A percentile compares a stretch with the other conserved stretches of the same genome.
Conservation (phyloP, 2,329 filamentous ascomycete species). For the Teratosphaeria epicoccoides region DNA sequence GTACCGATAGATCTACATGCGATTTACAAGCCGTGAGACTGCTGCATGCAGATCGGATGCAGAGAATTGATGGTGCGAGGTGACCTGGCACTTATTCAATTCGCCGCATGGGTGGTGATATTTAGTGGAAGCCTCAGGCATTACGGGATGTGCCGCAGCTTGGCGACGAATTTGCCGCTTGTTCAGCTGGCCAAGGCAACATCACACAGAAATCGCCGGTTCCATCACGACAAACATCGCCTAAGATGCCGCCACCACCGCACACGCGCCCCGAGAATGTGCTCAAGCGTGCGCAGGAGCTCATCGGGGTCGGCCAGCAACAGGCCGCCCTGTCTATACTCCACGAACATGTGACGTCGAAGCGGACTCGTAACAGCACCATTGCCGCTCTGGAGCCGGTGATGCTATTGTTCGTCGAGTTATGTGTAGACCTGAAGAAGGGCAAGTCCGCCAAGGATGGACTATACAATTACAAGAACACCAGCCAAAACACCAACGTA, state of each 20-base stretch:
- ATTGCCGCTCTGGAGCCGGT: constrained; percentile 95
- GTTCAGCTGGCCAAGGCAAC: neutral
- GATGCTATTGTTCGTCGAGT: constrained; percentile 93
- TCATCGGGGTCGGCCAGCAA: constrained; percentile 93
- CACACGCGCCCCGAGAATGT: constrained; percentile 99
- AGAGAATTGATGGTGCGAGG: too few species aligned
- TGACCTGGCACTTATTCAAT: too few species aligned
- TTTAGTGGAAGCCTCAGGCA: neutral
- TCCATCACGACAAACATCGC: constrained; percentile 5
- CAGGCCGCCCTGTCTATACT: constrained; percentile 86
- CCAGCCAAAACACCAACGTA: constrained; percentile 97
- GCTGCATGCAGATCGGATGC: neutral
- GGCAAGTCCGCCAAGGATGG: constrained; percentile 98
- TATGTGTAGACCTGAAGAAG: constrained; percentile 94
- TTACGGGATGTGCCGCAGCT: neutral
- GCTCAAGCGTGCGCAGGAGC: constrained; percentile 94
- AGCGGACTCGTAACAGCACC: constrained; percentile 92
- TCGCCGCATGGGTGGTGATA: neutral
- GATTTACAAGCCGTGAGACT: neutral
- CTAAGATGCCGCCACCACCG: constrained; percentile 80
- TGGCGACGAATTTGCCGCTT: neutral
- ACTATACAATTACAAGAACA: constrained; percentile 99
- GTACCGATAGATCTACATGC: neutral
- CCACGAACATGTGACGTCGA: constrained; percentile 98
- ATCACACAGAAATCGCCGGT: neutral